Evolutionary conservation across 352 stramenopile species (phyloP), one percentile per base, ranked within the genome.

Genomic region (Phytopythium oedochilum): DNA sequence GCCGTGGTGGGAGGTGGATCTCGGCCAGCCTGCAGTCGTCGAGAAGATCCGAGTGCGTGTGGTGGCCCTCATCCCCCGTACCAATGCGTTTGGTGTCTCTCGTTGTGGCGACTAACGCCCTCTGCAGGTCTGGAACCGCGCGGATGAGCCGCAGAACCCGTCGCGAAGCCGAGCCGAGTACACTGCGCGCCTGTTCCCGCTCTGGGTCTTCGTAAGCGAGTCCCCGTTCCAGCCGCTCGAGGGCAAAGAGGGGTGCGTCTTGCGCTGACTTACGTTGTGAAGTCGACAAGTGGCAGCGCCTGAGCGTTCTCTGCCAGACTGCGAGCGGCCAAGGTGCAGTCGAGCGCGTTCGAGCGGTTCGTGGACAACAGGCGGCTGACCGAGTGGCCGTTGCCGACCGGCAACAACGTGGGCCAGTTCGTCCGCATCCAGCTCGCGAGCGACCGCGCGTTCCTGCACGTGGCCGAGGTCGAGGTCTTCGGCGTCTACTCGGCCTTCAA

Each of bases 1-100:
- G 64, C 82, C 90, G 20, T 98, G 88, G 89, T 98, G 92, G 83
- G 88, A 98, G 66, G 88, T 98, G 10, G 85, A 98, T 55, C 68
- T 98, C 12, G 80, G 82, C 0, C 79, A 91, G 52, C 73, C 78
- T 15, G 77, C 78, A 10, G 79, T 89, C 38, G 83, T 92, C n/a
- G 71, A 91, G 48, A 82, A 73, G 14, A 92, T 94, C 36, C 72
- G 79, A 42, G 83, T 93, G 57, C 28, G 58, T 38, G 3, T 6
- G 39, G n/a, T 40, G 8, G 1, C n/a, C 35, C n/a, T n/a, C n/a
- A n/a, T n/a, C n/a, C n/a, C n/a, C n/a, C 26, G 12, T 23, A 28
- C 23, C 9, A 7, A 45, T 5, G 20, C 22, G 15, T 20, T 42
- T 11, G 32, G 8, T 52, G 25, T 31, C 6, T 22, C 2, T 20